A percentile compares a stretch with the other conserved stretches of the same genome.
Conservation (phyloP, 306 rosid species). For the Pterocarpus santalinus region DNA sequence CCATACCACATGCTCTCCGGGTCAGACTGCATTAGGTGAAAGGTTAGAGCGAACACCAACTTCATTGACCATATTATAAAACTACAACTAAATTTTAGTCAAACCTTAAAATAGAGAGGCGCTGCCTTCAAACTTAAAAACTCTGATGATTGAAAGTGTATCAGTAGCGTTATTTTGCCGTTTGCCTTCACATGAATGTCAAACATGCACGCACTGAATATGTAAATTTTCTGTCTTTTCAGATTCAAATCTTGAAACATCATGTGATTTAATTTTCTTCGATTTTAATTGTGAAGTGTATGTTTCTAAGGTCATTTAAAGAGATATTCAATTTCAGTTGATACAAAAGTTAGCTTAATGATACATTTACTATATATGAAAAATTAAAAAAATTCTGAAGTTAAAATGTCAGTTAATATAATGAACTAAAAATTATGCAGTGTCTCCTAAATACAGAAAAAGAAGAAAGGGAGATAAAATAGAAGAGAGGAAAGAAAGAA, state of each 20-base stretch:
- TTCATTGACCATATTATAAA: conserved; percentile 35
- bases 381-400: neutral
- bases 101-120: neutral
- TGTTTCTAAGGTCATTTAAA: neutral
- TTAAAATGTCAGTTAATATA: neutral
- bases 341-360: neutral
- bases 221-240: too few species aligned
- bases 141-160: too few species aligned
- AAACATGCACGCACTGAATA: too few species aligned
- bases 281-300: neutral
- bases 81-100: conserved; percentile 28
- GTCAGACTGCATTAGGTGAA: conserved; percentile 22
- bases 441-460: neutral
- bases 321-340: neutral
- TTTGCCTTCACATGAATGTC: too few species aligned
- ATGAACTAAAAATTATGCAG: neutral
- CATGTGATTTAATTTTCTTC: neutral
- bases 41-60: neutral
- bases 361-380: neutral
- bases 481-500: neutral
- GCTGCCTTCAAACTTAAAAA: conserved; percentile 21
- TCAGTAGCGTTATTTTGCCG: too few species aligned
- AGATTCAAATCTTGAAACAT: too few species aligned
- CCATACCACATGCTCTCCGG: neutral
- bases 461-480: neutral